A percentile compares a stretch with the other conserved stretches of the same genome.
These are phyloP conservation scores for Trichothecium sympodiale DNA, from an alignment of 2,329 filamentous ascomycete genomes.

Conservation along the genomic window DNA sequence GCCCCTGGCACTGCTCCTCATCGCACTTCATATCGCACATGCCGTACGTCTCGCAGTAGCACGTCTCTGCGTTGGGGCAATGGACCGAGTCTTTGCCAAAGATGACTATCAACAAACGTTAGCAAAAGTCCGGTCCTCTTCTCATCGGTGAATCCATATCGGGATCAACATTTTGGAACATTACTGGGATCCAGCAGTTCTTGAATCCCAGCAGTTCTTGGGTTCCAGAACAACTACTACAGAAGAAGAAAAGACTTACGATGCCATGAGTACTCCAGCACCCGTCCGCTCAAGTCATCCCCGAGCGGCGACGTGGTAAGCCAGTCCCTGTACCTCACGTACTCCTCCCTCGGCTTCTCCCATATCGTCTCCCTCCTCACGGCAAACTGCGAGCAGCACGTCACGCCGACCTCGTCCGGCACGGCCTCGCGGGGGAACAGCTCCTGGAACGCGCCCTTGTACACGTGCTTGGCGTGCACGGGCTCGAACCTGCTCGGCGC, in stretches of 20 bases:
- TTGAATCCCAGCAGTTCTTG: too few species aligned
- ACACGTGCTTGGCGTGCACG: slow-evolving; percentile 28
- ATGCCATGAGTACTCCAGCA: slow-evolving; percentile 58
- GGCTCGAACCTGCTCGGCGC: slow-evolving; percentile 20
- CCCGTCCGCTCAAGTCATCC: slow-evolving; percentile 44
- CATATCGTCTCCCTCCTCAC: slow-evolving; percentile 42
- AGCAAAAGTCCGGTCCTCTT: too few species aligned
- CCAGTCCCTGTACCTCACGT: slow-evolving; percentile 48
- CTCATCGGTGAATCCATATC: too few species aligned
- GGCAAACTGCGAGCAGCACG: slow-evolving; percentile 58
- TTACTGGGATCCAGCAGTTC: too few species aligned
- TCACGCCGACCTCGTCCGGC: slow-evolving; percentile 38
- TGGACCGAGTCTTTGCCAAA: slow-evolving; percentile 46
- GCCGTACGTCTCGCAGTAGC: slow-evolving; percentile 58
- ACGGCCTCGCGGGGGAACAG: slow-evolving; percentile 29
- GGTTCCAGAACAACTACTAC: too few species aligned
- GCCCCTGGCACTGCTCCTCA: slow-evolving; percentile 37
- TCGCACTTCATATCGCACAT: slow-evolving; percentile 38
- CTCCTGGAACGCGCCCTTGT: slow-evolving; percentile 29
- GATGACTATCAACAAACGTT: slow-evolving; percentile 29
- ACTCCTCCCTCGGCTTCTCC: slow-evolving; percentile 37
- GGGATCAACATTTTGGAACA: too few species aligned
- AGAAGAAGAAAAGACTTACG: slow-evolving; percentile 28
- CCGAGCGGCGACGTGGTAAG: slow-evolving; percentile 41
- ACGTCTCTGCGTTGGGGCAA: slow-evolving; percentile 49